Conservation (phyloP, 2,329 filamentous ascomycete species). For the Capronia coronata region DNA sequence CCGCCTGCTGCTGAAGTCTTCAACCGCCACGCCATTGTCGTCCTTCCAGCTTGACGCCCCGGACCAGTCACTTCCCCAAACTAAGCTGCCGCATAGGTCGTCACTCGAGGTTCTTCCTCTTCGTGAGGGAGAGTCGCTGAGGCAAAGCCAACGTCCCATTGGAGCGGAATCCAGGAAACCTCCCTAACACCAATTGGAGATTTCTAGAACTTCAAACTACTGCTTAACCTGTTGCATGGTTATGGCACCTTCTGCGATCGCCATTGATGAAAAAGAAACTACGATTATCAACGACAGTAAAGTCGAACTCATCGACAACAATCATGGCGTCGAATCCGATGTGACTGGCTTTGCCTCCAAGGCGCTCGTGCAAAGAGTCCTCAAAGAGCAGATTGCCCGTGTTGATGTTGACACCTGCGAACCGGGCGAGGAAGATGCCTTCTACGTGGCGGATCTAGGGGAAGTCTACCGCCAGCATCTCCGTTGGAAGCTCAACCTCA, state of each 20-base stretch:
- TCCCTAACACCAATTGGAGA: constrained; percentile 62
- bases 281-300: constrained; percentile 29
- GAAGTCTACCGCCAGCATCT: constrained; percentile 98
- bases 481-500: constrained; percentile 92
- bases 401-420: constrained; percentile 85
- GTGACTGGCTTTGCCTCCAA: constrained; percentile 53
- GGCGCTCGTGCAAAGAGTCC: constrained; percentile 75
- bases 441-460: constrained; percentile 96
- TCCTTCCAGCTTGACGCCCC: constrained; percentile 24
- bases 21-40: constrained; percentile 17
- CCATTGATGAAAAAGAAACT: constrained; percentile 34
- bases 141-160: constrained; percentile 76
- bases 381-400: constrained; percentile 74
- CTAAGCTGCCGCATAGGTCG: constrained; percentile 99
- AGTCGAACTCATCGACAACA: constrained; percentile 32
- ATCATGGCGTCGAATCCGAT: constrained; percentile 46
- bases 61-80: constrained; percentile 50
- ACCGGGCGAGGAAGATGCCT: constrained; percentile 90
- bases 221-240: constrained; percentile 44
- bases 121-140: constrained; percentile 98
- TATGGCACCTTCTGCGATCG: constrained; percentile 66
- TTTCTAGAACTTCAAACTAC: constrained; percentile 26
- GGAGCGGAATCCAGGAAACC: constrained; percentile 91
- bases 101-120: constrained; percentile 98
- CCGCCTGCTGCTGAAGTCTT: constrained; percentile 38